Evolutionary conservation across 305 asterid species (phyloP).

Genomic region (Plantago coronopus): DNA sequence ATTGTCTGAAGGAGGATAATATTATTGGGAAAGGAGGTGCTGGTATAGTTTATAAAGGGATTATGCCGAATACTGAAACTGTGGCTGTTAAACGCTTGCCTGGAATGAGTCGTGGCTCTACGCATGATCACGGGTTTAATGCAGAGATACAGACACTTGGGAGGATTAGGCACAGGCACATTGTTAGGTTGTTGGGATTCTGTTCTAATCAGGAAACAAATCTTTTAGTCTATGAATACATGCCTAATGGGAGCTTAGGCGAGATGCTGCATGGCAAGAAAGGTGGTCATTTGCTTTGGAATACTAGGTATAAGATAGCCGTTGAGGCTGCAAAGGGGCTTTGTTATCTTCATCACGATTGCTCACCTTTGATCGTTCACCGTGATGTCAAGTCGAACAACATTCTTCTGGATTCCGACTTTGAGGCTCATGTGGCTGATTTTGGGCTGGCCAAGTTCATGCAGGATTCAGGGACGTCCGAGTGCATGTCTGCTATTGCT

Average conservation of each 20-base stretch:
- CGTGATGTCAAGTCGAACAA: slow-evolving; percentile 92
- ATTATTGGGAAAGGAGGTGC: slow-evolving; percentile 95
- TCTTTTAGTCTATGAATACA: slow-evolving; percentile 76
- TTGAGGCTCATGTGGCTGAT: slow-evolving; percentile 96
- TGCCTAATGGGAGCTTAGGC: slow-evolving; percentile 91
- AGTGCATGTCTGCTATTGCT: slow-evolving; percentile 96
- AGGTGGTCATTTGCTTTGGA: slow-evolving; percentile 90
- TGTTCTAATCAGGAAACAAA: slow-evolving; percentile 89
- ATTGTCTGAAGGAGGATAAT: slow-evolving; percentile 78
- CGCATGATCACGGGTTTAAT: slow-evolving; percentile 91
- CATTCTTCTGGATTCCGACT: slow-evolving; percentile 68
- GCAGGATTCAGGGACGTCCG: slow-evolving; percentile 85
- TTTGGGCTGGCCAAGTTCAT: slow-evolving; percentile 93
- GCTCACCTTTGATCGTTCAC: slow-evolving; percentile 85
- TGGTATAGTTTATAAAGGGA: slow-evolving; percentile 83
- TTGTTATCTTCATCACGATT: slow-evolving; percentile 92
- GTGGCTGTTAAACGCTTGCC: slow-evolving; percentile 85
- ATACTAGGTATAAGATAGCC: slow-evolving; percentile 74
- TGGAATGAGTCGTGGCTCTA: slow-evolving; percentile 72
- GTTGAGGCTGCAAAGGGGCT: slow-evolving; percentile 91
- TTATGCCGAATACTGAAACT: slow-evolving; percentile 59
- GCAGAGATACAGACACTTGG: slow-evolving; percentile 94
- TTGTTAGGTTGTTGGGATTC: slow-evolving; percentile 74
- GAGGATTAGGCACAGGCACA: slow-evolving; percentile 84
- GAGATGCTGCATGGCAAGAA: slow-evolving; percentile 89